A percentile compares a stretch with the other conserved stretches of the same genome.
These are phyloP conservation scores for Viola pubescens DNA, from an alignment of 441 rosid genomes.

Conservation along the genomic window DNA sequence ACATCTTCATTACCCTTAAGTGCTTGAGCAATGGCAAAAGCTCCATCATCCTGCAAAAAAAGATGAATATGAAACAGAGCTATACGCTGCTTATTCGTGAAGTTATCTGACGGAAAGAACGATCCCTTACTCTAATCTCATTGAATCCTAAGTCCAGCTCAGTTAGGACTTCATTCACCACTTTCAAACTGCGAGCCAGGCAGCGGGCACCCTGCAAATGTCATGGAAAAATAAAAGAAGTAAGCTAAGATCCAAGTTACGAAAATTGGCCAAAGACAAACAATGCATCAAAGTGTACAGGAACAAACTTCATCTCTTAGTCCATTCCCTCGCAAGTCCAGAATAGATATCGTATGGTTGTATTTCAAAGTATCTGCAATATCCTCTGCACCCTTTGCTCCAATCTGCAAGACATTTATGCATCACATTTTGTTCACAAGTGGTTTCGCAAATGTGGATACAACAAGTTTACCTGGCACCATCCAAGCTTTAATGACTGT, in stretches of 20 bases:
- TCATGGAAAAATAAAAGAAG: conserved; percentile 1
- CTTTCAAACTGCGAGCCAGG: conserved; percentile 89
- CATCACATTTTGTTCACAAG: neutral
- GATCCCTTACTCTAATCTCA: conserved; percentile 60
- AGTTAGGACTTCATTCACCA: conserved; percentile 82
- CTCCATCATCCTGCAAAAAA: conserved; percentile 73
- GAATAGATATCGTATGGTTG: conserved; percentile 64
- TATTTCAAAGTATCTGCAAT: conserved; percentile 85
- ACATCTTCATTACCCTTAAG: conserved; percentile 88
- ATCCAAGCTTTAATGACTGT: conserved; percentile 82
- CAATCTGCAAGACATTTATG: conserved; percentile 51
- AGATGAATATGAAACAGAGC: conserved; percentile 7
- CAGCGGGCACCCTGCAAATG: conserved; percentile 65
- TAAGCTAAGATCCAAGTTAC: conserved; percentile 1
- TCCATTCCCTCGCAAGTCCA: conserved; percentile 94
- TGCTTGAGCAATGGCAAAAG: conserved; percentile 89
- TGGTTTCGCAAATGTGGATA: no score
- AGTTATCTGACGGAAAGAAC: neutral
- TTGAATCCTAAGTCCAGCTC: conserved; percentile 88
- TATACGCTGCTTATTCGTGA: neutral
- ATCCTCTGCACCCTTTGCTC: conserved; percentile 75
- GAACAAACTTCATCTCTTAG: conserved; percentile 71
- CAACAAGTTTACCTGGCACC: conserved; percentile 74
- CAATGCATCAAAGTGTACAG: conserved; percentile 10
- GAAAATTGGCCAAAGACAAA: neutral